A percentile compares a stretch with the other conserved stretches of the same genome.
phyloP scores from a whole-genome alignment of 2,329 filamentous ascomycete species.

The Fusarium clavum region DNA sequence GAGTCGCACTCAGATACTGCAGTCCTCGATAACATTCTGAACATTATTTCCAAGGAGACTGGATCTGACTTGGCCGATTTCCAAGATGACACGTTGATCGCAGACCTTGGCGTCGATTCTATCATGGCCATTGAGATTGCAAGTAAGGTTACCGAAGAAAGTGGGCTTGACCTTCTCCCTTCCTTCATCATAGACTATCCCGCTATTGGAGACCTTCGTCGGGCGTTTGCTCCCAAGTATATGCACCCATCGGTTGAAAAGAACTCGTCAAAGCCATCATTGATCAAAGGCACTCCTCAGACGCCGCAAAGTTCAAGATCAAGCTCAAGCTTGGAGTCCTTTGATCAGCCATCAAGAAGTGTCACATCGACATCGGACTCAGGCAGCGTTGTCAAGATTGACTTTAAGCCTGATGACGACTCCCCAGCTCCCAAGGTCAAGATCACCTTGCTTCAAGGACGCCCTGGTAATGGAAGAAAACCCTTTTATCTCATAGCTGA shows the following conservation, averaged over 20 bases:
- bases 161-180: not conserved
- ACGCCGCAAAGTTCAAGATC: not conserved
- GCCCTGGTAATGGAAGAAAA: not conserved
- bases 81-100: not conserved
- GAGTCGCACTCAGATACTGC: not conserved
- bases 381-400: not conserved
- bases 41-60: not conserved
- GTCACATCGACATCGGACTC: not conserved
- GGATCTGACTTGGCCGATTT: not conserved
- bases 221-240: not conserved
- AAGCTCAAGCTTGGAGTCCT: not conserved
- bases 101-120: constrained; percentile 3
- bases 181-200: not conserved
- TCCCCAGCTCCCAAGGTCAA: not conserved
- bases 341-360: not conserved
- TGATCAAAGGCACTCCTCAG: not conserved
- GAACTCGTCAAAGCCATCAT: not conserved
- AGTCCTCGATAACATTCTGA: not conserved
- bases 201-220: not conserved
- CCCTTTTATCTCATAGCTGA: constrained; percentile 2
- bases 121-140: not conserved
- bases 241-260: not conserved
- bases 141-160: not conserved
- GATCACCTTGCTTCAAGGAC: not conserved
- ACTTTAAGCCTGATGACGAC: not conserved